Base-by-base conservation (phyloP, 495 filamentous ascomycete species). In the Platismatia glauca region DNA sequence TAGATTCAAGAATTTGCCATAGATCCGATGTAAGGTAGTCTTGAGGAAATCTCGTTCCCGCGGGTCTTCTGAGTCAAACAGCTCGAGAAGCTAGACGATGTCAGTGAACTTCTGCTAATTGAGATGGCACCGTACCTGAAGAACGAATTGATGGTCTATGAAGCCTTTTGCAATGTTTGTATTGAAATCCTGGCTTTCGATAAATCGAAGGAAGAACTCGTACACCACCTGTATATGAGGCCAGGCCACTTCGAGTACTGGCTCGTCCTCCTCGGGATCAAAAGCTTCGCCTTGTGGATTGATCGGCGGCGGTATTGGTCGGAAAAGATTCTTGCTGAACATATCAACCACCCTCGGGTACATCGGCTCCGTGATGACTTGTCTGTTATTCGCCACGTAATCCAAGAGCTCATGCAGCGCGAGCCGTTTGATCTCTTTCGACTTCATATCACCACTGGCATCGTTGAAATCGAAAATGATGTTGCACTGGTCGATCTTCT, bases 391-490 rank as follows among this genome's bases (percentile, higher is more conserved):
- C 67, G 94, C 93, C 57, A 99, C 93, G 70, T 99, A 99, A 72
- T 99, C 94, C 57, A 99, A 81, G 35, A 99, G 82, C 71, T 99
- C 94, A 70, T 99, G 94, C 48, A 99, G 83, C 55, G 94, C 95
- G 70, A 99, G 76, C 68, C 94, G 84, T 81, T 99, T 99, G 80
- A 99, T 97, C 76, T 99, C 94, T 74, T 99, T 99, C n/a, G 93
- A 95, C 73, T 97, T 97, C 93, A 97, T 97, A 69, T 99, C 94
- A 59, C 86, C 92, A 64, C 90, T 95, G 44, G 95, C 91, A 71
- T 99, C 94, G 74, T 97, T 99, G 78, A 99, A 99, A 74, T 99
- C 94, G 70, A 99, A 99, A 68, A 99, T 99, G 75, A 99, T 95
- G 71, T 99, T 99, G 79, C 94, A 99, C 75, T 99, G 94, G 70